These are phyloP conservation scores for Pontederia paniculata DNA, from an alignment of 176 grass and related monocot genomes.

Conservation along the genomic window DNA sequence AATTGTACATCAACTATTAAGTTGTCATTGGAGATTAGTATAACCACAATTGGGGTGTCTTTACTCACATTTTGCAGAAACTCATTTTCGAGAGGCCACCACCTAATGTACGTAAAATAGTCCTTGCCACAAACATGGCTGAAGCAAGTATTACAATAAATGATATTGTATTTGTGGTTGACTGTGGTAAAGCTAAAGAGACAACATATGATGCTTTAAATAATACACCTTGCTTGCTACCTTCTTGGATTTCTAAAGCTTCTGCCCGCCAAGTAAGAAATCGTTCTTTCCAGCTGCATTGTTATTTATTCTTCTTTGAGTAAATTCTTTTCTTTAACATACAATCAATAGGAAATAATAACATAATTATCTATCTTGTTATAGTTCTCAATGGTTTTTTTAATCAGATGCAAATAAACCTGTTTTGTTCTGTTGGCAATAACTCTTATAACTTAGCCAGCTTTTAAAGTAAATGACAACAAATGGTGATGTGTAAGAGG, in stretches of 20 bases:
- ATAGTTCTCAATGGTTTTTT: no score
- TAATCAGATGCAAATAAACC: no score
- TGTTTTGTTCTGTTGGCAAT: no score
- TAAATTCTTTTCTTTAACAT: not conserved
- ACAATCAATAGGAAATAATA: no score
- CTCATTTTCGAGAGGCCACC: constrained; percentile 84
- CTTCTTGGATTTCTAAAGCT: constrained; percentile 99
- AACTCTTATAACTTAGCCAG: no score
- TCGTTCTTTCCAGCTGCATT: not conserved
- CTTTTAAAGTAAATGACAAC: no score
- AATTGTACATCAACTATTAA: no score
- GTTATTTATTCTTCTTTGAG: not conserved
- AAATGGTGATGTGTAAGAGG: no score
- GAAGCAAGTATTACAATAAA: constrained; percentile 99
- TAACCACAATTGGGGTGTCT: not conserved
- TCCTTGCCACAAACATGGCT: constrained; percentile 97
- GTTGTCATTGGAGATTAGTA: no score
- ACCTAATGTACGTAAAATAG: constrained; percentile 84
- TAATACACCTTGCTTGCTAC: constrained; percentile 94
- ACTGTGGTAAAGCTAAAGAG: constrained; percentile 98
- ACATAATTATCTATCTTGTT: no score
- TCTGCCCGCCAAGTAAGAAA: constrained; percentile 74
- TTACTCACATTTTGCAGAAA: constrained; percentile 30
- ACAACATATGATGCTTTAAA: constrained; percentile 95
- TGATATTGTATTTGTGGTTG: constrained; percentile 91